Base-by-base conservation (phyloP, 345 rosid species). In the Eutrema heterophyllum region DNA sequence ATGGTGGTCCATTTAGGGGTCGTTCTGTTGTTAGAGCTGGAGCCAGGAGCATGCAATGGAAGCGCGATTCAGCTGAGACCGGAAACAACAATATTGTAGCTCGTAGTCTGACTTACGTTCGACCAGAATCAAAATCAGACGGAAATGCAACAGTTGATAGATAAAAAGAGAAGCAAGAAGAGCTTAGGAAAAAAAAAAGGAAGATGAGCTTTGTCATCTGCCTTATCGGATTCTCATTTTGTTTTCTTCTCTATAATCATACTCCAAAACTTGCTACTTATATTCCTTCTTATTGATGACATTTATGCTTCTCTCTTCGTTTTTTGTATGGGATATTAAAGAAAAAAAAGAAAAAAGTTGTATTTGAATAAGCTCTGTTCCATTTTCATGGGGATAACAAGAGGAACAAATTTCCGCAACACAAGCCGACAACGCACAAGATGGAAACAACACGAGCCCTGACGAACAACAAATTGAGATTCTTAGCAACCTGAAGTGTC, bases 41-140 rank as follows among this genome's bases (percentile, higher is more conserved):
- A 76, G 87, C 88, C 39, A 81, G 98, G 83, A 96, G 96, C 72
- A 77, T 92, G 80, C 98, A 96, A 77, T 96, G 99, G 99, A 96
- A 86, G 81, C 96, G 98, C 5, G 96, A 86, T 45, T 49, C 85
- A 27, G 74, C 88, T 0, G 93, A 81, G 15, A 54, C 83, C n/a
- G 83, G 78, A 59, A 82, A 49, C 30, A 29, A 30, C 70, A 39
- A 60, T 49, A 13, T 55, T 48, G 69, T 56, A 52, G 64, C 84
- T 56, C 95, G 98, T 46, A 86, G 89, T 66, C 91, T 89, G 59
- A 93, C 94, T 55, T 87, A 93, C 52, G 82, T 93, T 78, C 86
- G 97, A 69, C 55, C 87, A 0, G 96, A 83, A 68, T 56, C 91
- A 41, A 87, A 83, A 70, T 36, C 83, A 30, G 87, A 80, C 26